A percentile compares a stretch with the other conserved stretches of the same genome.
phyloP scores from a whole-genome alignment of 2,329 filamentous ascomycete species.

The Nothophaeocryptopus gaeumannii region DNA sequence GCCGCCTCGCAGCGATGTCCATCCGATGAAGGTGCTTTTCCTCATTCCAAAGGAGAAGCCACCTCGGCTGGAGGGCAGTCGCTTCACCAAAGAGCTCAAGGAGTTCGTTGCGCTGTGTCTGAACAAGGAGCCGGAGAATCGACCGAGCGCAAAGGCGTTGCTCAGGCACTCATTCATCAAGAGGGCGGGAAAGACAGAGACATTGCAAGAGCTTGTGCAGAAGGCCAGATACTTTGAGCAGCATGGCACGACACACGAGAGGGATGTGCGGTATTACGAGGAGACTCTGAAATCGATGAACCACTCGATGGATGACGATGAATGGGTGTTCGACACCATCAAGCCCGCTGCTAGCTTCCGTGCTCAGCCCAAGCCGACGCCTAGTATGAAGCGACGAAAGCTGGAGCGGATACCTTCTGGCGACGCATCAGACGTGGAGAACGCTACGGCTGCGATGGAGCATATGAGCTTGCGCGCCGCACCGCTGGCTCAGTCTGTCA shows the following conservation, averaged over 20 bases:
- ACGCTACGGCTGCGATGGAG: conserved; percentile 40
- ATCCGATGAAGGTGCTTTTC: conserved; percentile 92
- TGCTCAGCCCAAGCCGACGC: conserved; percentile 40
- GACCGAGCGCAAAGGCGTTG: conserved; percentile 82
- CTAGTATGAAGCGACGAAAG: conserved; percentile 50
- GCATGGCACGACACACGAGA: conserved; percentile 24
- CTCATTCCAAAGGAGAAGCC: conserved; percentile 85
- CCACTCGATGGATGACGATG: conserved; percentile 67
- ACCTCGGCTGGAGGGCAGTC: conserved; percentile 73
- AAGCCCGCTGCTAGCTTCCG: conserved; percentile 62
- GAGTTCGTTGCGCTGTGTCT: conserved; percentile 90
- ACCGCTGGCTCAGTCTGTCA: conserved; percentile 34
- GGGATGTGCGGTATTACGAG: conserved; percentile 79
- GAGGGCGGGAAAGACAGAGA: conserved; percentile 81
- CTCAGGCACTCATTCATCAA: conserved; percentile 85
- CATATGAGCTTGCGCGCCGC: conserved; percentile 45
- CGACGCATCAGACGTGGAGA: conserved; percentile 33
- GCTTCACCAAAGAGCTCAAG: conserved; percentile 68
- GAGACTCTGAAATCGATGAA: conserved; percentile 65
- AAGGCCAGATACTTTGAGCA: conserved; percentile 80
- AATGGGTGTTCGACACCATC: conserved; percentile 95
- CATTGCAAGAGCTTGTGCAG: conserved; percentile 80
- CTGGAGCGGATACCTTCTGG: conserved; percentile 46
- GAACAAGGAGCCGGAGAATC: conserved; percentile 82
- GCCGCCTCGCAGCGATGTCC: conserved; percentile 78